Conservation (phyloP, 352 stramenopile genomes). For the Aphanomyces invadans region DNA sequence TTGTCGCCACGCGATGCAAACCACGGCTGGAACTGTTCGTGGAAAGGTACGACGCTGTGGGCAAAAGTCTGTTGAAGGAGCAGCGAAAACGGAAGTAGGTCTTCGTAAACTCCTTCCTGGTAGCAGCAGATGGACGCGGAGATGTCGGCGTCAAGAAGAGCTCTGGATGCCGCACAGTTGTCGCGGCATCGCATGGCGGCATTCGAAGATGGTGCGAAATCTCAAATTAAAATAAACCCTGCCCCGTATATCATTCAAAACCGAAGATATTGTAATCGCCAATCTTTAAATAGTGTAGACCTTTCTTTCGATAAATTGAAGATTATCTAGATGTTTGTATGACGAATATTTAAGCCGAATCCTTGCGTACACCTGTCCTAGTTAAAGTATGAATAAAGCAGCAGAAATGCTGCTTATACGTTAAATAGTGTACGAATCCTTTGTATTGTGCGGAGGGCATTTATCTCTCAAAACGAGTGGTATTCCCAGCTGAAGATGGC, state of each 20-base stretch:
- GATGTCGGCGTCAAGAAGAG: neutral
- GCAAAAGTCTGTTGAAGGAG: neutral
- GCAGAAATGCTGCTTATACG: neutral
- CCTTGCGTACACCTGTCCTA: neutral
- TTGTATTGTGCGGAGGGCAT: conserved; percentile 3
- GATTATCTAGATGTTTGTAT: conserved; percentile 16
- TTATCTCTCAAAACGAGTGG: conserved; percentile 16
- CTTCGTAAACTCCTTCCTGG: neutral
- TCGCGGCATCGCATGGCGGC: neutral
- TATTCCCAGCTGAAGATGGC: conserved; percentile 19
- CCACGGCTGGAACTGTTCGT: neutral
- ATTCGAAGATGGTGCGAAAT: neutral
- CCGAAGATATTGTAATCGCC: neutral
- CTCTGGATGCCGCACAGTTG: neutral
- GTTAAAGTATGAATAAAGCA: neutral
- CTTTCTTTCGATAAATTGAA: neutral
- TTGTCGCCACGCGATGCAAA: neutral
- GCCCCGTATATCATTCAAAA: neutral
- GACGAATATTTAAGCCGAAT: neutral
- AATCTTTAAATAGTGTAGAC: conserved; percentile 5
- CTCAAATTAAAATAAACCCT: neutral
- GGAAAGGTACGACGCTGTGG: neutral
- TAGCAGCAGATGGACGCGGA: neutral
- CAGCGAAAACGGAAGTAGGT: neutral
- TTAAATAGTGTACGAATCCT: conserved; percentile 1